Percentiles rank a stretch among this genome's conserved stretches.
These are phyloP conservation scores for Backusella psychrophila DNA, from an alignment of 192 early-diverging fungal species.

Conservation along the genomic window DNA sequence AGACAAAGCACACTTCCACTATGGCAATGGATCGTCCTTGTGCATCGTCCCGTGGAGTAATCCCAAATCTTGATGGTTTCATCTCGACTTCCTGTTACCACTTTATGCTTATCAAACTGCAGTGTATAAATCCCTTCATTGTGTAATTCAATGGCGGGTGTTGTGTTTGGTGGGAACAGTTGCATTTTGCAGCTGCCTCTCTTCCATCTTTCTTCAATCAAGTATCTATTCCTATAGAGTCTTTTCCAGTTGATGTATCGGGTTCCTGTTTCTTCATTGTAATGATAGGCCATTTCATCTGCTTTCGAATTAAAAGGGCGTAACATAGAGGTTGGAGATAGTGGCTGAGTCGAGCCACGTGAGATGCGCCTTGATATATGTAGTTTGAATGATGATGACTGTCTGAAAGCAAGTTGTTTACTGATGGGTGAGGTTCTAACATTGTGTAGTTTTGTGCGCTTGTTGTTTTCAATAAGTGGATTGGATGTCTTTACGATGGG, in stretches of 20 bases:
- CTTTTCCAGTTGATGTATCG: constrained; percentile 70
- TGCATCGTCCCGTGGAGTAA: constrained; percentile 50
- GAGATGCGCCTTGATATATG: background rate
- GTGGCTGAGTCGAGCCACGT: background rate
- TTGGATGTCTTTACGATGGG: background rate
- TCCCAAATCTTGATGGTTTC: constrained; percentile 78
- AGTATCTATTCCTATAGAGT: constrained; percentile 63
- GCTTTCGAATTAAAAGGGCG: background rate
- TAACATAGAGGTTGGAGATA: background rate
- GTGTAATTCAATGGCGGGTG: constrained; percentile 51
- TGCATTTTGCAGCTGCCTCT: constrained; percentile 54
- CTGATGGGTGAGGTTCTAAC: background rate
- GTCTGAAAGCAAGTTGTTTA: too few relatives aligned
- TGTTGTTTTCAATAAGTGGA: background rate
- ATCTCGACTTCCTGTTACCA: constrained; percentile 74
- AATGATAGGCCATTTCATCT: constrained; percentile 30
- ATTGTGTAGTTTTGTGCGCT: background rate
- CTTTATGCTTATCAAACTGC: constrained; percentile 68
- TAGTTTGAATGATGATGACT: background rate
- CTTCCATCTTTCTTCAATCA: constrained; percentile 74
- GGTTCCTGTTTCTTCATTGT: constrained; percentile 34
- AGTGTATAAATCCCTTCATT: constrained; percentile 84
- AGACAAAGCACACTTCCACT: constrained; percentile 81
- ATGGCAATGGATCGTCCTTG: constrained; percentile 69
- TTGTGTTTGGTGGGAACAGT: constrained; percentile 45